phyloP scores from a whole-genome alignment of 257 asterid genomes.

The Henckelia pumila region DNA sequence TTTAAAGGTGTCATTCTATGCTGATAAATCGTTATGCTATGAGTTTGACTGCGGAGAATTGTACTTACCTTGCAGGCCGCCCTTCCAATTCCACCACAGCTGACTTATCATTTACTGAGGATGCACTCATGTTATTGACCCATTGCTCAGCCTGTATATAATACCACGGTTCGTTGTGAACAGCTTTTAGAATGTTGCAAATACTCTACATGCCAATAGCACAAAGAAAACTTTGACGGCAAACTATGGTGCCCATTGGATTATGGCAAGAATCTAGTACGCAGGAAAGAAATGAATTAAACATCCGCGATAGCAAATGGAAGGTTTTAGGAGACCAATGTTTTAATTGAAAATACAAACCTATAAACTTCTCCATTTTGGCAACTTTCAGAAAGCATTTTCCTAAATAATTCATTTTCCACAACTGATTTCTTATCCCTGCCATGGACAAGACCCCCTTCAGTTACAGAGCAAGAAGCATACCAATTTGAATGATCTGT shows the following conservation, averaged over 20 bases:
- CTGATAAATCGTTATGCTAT: slow-evolving; percentile 10
- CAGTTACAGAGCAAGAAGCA: not conserved
- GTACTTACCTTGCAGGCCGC: not conserved
- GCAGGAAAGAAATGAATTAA: not conserved
- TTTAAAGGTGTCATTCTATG: slow-evolving; percentile 12
- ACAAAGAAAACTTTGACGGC: not conserved
- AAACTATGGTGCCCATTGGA: not conserved
- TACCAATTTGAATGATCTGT: not conserved
- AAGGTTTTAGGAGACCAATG: not conserved
- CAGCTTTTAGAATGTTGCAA: not conserved
- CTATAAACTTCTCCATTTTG: not conserved
- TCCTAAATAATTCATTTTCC: not conserved
- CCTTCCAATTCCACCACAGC: not conserved
- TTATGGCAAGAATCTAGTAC: not conserved
- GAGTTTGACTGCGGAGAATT: not conserved
- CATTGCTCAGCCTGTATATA: not conserved
- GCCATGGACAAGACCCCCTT: not conserved
- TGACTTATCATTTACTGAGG: not conserved
- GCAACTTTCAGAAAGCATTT: not conserved
- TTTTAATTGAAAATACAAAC: too few relatives aligned
- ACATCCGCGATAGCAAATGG: not conserved
- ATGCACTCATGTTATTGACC: not conserved
- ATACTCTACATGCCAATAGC: not conserved
- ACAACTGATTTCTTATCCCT: not conserved
- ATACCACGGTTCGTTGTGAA: too few relatives aligned